phyloP scores from a whole-genome alignment of 2,329 filamentous ascomycete species.

The Microcyclospora pomicola region DNA sequence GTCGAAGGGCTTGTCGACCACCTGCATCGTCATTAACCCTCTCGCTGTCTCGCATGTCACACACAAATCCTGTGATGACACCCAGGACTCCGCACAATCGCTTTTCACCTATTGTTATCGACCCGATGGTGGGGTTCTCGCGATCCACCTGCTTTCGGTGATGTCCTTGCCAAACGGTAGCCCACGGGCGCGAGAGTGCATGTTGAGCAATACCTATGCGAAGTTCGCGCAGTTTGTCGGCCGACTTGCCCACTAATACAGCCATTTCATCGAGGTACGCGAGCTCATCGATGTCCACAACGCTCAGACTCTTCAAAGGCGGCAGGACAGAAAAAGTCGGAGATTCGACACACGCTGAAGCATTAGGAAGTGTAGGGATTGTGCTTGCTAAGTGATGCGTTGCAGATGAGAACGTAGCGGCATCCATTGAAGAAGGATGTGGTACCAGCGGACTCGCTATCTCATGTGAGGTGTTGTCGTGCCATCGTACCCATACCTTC shows the following conservation, averaged over 20 bases:
- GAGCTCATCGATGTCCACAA: conserved; percentile 71
- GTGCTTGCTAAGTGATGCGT: conserved; percentile 3
- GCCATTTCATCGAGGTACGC: conserved; percentile 74
- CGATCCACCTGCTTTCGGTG: conserved; percentile 50
- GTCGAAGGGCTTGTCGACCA: no score
- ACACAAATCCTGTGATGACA: conserved; percentile 52
- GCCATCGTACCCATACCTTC: conserved; percentile 68
- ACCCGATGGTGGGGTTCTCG: conserved; percentile 38
- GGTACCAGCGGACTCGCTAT: conserved; percentile 25
- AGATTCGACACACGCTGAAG: conserved; percentile 51
- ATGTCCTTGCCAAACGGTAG: conserved; percentile 48
- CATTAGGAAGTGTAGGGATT: conserved; percentile 8
- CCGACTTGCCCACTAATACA: conserved; percentile 58
- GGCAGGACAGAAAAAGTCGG: conserved; percentile 69
- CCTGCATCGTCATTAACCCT: no score
- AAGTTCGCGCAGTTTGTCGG: conserved; percentile 52
- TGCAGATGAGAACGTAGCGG: no score
- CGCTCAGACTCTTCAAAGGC: conserved; percentile 58
- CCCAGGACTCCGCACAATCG: conserved; percentile 56
- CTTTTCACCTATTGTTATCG: conserved; percentile 42
- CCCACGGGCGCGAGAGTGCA: conserved; percentile 40
- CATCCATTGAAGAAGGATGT: conserved; percentile 20
- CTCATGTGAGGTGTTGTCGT: conserved; percentile 51
- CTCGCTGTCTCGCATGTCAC: conserved; percentile 38
- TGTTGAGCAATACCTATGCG: conserved; percentile 55